Evolutionary conservation across 805 yeast genomes (phyloP).

Genomic region (Saccharomycodes ludwigii): DNA sequence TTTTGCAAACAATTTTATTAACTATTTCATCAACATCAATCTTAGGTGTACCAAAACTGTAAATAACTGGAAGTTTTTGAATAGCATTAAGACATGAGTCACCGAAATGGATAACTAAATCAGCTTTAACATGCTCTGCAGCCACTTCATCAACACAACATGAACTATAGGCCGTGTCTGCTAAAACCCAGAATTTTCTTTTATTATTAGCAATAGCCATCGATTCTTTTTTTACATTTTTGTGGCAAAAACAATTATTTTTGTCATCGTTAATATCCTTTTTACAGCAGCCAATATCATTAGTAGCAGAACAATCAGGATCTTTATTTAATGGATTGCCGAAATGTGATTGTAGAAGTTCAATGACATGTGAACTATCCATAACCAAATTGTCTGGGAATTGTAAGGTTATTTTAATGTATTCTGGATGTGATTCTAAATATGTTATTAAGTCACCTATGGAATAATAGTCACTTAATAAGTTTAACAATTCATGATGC

Average conservation of each 20-base stretch:
- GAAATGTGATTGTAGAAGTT: constrained; percentile 34
- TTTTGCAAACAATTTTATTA: constrained; percentile 29
- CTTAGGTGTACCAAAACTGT: constrained; percentile 63
- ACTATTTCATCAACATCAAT: constrained; percentile 32
- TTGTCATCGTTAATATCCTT: too few species aligned
- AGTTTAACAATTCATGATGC: constrained; percentile 18
- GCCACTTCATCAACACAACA: constrained; percentile 98
- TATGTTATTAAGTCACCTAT: constrained; percentile 33
- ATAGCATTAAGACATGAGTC: constrained; percentile 85
- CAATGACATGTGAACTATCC: constrained; percentile 65
- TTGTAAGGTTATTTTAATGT: constrained; percentile 60
- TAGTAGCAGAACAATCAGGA: neutral
- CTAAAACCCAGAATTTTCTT: constrained; percentile 63
- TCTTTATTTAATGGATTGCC: constrained; percentile 5
- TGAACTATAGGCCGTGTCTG: constrained; percentile 90
- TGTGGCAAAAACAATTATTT: too few species aligned
- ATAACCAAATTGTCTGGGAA: constrained; percentile 75
- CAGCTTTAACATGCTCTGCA: constrained; percentile 81
- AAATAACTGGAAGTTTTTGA: constrained; percentile 58
- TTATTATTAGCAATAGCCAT: constrained; percentile 2
- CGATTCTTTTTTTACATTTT: too few species aligned
- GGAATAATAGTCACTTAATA: constrained; percentile 41
- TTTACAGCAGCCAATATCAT: constrained; percentile 3
- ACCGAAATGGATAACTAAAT: constrained; percentile 84
- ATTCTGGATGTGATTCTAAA: constrained; percentile 27